These are phyloP conservation scores for Hypoxylon sp. DNA, from an alignment of 2,329 filamentous ascomycete genomes.

Conservation along the genomic window DNA sequence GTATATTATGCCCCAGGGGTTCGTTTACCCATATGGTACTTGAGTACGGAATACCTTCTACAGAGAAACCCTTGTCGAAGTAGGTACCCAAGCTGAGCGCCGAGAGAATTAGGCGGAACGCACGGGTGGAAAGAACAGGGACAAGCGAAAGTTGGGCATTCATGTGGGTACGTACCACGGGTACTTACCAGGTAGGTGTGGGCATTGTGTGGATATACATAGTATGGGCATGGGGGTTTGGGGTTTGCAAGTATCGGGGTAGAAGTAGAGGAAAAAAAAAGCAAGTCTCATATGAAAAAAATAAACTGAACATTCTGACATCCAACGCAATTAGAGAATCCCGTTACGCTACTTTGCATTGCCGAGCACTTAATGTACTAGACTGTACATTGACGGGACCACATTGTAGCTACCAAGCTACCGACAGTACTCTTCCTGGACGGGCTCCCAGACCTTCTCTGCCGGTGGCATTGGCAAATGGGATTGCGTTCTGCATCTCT, in stretches of 20 bases:
- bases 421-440: not conserved
- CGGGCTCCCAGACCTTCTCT: slow-evolving; percentile 19
- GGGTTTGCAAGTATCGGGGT: slow-evolving; percentile 8
- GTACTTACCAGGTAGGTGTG: no score
- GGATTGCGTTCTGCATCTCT: slow-evolving; percentile 33
- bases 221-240: slow-evolving; percentile 9
- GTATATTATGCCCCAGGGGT: slow-evolving; percentile 23
- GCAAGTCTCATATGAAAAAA: slow-evolving; percentile 9
- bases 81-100: slow-evolving; percentile 10
- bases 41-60: not conserved
- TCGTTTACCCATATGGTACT: slow-evolving; percentile 14
- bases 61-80: not conserved
- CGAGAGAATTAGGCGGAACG: slow-evolving; percentile 26
- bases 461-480: slow-evolving; percentile 41
- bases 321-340: slow-evolving; percentile 35
- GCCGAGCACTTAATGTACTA: slow-evolving; percentile 34
- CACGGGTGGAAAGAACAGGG: slow-evolving; percentile 16
- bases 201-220: not conserved
- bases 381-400: slow-evolving; percentile 30
- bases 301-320: slow-evolving; percentile 15
- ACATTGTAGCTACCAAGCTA: slow-evolving; percentile 7
- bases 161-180: slow-evolving; percentile 4
- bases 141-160: slow-evolving; percentile 22
- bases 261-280: not conserved
- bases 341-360: slow-evolving; percentile 41